Evolutionary conservation across 2,329 filamentous ascomycete genomes (phyloP).

Genomic region (Aspergillus candidus): DNA sequence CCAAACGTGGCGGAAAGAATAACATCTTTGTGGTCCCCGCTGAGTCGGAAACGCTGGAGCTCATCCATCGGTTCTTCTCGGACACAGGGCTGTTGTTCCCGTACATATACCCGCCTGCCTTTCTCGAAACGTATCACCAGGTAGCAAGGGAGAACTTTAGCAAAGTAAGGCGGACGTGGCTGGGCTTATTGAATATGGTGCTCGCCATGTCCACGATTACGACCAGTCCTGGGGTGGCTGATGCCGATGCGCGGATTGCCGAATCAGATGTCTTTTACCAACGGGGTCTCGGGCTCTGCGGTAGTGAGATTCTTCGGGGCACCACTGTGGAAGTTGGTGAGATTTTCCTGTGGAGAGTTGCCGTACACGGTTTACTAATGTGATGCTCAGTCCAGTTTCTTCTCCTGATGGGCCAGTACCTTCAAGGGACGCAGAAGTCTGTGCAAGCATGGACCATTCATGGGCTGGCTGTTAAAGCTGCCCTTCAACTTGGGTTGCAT

Average conservation of each 20-base stretch:
- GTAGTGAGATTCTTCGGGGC: slow-evolving; percentile 15
- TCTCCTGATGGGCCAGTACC: slow-evolving; percentile 46
- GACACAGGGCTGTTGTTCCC: slow-evolving; percentile 26
- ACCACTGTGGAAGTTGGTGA: slow-evolving; percentile 21
- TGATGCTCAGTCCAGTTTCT: slow-evolving; percentile 42
- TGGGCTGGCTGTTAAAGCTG: slow-evolving; percentile 48
- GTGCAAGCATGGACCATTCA: slow-evolving; percentile 51
- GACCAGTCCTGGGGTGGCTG: too few relatives aligned
- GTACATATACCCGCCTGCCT: slow-evolving; percentile 22
- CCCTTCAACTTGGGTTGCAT: slow-evolving; percentile 49
- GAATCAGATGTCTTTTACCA: slow-evolving; percentile 19
- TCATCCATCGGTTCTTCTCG: slow-evolving; percentile 18
- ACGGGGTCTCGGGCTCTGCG: slow-evolving; percentile 17
- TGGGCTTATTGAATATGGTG: slow-evolving; percentile 27
- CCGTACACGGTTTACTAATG: background rate
- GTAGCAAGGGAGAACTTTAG: slow-evolving; percentile 15
- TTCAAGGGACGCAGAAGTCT: slow-evolving; percentile 50
- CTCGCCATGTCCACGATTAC: slow-evolving; percentile 24
- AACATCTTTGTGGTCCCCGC: slow-evolving; percentile 15
- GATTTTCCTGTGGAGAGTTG: background rate
- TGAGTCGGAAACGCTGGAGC: slow-evolving; percentile 7
- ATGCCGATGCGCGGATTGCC: slow-evolving; percentile 7
- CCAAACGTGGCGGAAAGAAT: background rate
- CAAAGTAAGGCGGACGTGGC: slow-evolving; percentile 24
- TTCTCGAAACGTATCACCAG: slow-evolving; percentile 22